These are phyloP conservation scores for Aspergillus brasiliensis DNA, from an alignment of 2,329 filamentous ascomycete genomes.

Conservation along the genomic window DNA sequence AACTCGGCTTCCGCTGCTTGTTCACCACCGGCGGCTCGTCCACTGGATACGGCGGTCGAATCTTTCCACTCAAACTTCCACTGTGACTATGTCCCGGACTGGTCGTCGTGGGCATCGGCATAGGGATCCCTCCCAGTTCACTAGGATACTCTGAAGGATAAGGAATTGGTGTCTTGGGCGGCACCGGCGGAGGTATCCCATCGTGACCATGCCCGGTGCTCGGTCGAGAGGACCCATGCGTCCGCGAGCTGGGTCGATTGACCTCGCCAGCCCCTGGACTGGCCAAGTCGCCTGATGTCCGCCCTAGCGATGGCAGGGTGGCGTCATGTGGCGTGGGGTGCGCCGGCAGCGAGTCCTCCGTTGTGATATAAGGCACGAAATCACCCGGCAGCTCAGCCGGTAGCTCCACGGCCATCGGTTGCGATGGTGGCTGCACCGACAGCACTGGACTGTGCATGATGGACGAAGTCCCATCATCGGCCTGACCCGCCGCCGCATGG, in stretches of 20 bases:
- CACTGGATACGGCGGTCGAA: slow-evolving; percentile 72
- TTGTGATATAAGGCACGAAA: slow-evolving; percentile 33
- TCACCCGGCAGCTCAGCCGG: slow-evolving; percentile 55
- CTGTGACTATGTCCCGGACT: slow-evolving; percentile 13
- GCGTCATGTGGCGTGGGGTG: slow-evolving; percentile 35
- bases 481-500: slow-evolving; percentile 38
- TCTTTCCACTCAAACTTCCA: slow-evolving; percentile 23
- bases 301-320: slow-evolving; percentile 25
- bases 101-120: slow-evolving; percentile 34
- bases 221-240: slow-evolving; percentile 34
- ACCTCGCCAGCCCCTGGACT: slow-evolving; percentile 32
- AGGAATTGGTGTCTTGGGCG: slow-evolving; percentile 74
- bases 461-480: slow-evolving; percentile 28
- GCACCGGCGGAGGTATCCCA: slow-evolving; percentile 65
- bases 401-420: slow-evolving; percentile 59
- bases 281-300: slow-evolving; percentile 29
- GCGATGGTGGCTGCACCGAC: slow-evolving; percentile 43
- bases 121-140: slow-evolving; percentile 33
- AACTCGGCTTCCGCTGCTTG: slow-evolving; percentile 81
- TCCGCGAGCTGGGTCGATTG: slow-evolving; percentile 31
- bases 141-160: slow-evolving; percentile 44
- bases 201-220: slow-evolving; percentile 37
- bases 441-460: slow-evolving; percentile 25
- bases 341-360: slow-evolving; percentile 34
- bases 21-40: slow-evolving; percentile 82